Evolutionary conservation across 2,329 filamentous ascomycete species (phyloP), one percentile per base, ranked within the genome.

Genomic region (Aspergillus fumigatiaffinis): DNA sequence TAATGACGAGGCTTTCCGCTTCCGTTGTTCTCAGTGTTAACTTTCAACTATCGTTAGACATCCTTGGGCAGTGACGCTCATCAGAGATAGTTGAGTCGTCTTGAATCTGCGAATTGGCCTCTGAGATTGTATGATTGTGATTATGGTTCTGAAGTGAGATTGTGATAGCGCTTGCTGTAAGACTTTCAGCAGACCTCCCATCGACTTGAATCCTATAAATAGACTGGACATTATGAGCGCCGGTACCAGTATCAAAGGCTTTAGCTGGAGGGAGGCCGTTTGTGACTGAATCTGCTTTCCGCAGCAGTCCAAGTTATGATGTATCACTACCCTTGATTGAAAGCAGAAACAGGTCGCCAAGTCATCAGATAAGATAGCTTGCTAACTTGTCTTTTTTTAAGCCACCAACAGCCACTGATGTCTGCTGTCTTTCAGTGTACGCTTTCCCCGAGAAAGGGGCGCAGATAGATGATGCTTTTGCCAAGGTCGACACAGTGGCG

Each of bases 341-440:
- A 50, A 50, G 52, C 21, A 32, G 52, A 42, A 54, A 20, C 26
- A 35, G 48, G 50, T 56, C 42, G 55, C 52, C 53, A 52, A 56
- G 59, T 55, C 51, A 56, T 56, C 53, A 54, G 56, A 59, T 56
- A 54, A 60, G 56, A 50, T 54, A 17, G 25, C 14, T 38, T 17
- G 14, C 17, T 17, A 7, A 38, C 14, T 17, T 17, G 32, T 35
- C 32, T 17, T 17, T 1, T 38, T 17, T 38, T 17, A 38, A 38
- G 32, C 32, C 32, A 38, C 32, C 32, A 17, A 7, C 14, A 38
- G 32, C 32, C 32, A 38, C 32, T 38, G 32, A 38, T 17, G 32
- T 17, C 32, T 38, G 32, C 5, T 38, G 32, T 38, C 32, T 38
- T 17, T 38, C 32, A 17, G 32, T 38, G 32, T 38, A 38, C 32